phyloP scores from a whole-genome alignment of 2,329 filamentous ascomycete species.

The Aphanocladium album region DNA sequence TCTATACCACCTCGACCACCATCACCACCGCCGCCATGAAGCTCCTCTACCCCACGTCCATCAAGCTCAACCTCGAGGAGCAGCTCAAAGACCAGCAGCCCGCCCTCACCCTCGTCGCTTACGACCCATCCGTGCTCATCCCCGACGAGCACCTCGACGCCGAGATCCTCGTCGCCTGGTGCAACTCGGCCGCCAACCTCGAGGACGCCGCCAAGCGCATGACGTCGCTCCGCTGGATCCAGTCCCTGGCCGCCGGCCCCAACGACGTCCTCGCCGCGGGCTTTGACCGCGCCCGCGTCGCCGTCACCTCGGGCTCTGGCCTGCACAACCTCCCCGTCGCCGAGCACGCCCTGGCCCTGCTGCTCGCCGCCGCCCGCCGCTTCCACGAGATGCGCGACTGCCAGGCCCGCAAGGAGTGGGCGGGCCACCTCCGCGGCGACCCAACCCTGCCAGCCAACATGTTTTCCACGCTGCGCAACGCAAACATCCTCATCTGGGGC shows the following conservation, averaged over 20 bases:
- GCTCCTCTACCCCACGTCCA: slow-evolving; percentile 61
- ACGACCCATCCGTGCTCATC: slow-evolving; percentile 53
- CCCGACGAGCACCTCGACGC: slow-evolving; percentile 55
- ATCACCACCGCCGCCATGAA: slow-evolving; percentile 43
- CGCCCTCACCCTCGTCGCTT: slow-evolving; percentile 23
- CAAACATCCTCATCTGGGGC: slow-evolving; percentile 57
- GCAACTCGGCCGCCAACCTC: slow-evolving; percentile 54
- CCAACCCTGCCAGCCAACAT: slow-evolving; percentile 46
- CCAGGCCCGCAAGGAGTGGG: slow-evolving; percentile 54
- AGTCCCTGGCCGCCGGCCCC: slow-evolving; percentile 60
- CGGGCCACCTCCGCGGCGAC: slow-evolving; percentile 53
- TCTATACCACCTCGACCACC: too few species aligned
- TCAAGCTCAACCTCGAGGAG: slow-evolving; percentile 46
- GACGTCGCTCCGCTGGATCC: slow-evolving; percentile 58
- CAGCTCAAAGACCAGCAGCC: background rate
- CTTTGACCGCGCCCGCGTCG: slow-evolving; percentile 47
- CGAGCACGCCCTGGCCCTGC: slow-evolving; percentile 57
- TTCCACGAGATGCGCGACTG: slow-evolving; percentile 61
- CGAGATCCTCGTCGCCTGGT: slow-evolving; percentile 57
- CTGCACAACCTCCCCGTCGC: slow-evolving; percentile 61
- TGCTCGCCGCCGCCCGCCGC: slow-evolving; percentile 49
- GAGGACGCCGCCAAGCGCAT: slow-evolving; percentile 50
- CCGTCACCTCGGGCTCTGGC: slow-evolving; percentile 57
- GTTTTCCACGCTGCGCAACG: slow-evolving; percentile 57
- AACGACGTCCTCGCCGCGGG: slow-evolving; percentile 60